Percentiles rank a stretch among this genome's conserved stretches.
Conservation (phyloP, 768 basidiomycete genomes). For the Lyophyllum shimeji region DNA sequence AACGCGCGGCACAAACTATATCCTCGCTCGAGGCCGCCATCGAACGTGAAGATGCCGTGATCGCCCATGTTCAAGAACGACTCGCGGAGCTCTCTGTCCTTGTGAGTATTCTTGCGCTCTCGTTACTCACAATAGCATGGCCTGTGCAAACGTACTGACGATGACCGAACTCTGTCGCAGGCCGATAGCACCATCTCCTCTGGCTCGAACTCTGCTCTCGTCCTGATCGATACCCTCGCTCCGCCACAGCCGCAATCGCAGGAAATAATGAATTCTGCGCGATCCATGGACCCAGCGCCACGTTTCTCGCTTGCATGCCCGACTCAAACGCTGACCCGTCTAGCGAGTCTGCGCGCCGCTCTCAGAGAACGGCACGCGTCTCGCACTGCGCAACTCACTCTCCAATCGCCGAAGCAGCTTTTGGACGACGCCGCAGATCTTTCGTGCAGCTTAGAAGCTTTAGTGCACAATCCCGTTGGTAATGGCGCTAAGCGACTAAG, state of each 20-base stretch:
- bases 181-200: conserved; percentile 15
- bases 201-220: conserved; percentile 8
- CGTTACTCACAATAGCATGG: not conserved
- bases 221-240: conserved; percentile 12
- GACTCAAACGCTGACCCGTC: conserved; percentile 3
- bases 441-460: not conserved
- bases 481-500: not conserved
- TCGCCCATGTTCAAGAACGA: conserved; percentile 20
- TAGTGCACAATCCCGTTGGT: not conserved
- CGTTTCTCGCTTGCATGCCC: not conserved
- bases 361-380: conserved; percentile 5
- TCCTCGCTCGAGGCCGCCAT: conserved; percentile 23
- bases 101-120: conserved; percentile 14
- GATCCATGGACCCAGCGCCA: not conserved
- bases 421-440: conserved; percentile 1
- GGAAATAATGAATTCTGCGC: not conserved
- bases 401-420: not conserved
- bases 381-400: conserved; percentile 3
- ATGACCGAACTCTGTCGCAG: not conserved
- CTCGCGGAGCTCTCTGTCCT: conserved; percentile 28
- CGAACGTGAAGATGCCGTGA: conserved; percentile 19
- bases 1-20: conserved; percentile 22
- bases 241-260: not conserved
- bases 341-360: conserved; percentile 13
- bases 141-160: not conserved